Evolutionary conservation across 768 basidiomycete genomes (phyloP), one percentile per base, ranked within the genome.

Genomic region (Neoboletus magnificus): DNA sequence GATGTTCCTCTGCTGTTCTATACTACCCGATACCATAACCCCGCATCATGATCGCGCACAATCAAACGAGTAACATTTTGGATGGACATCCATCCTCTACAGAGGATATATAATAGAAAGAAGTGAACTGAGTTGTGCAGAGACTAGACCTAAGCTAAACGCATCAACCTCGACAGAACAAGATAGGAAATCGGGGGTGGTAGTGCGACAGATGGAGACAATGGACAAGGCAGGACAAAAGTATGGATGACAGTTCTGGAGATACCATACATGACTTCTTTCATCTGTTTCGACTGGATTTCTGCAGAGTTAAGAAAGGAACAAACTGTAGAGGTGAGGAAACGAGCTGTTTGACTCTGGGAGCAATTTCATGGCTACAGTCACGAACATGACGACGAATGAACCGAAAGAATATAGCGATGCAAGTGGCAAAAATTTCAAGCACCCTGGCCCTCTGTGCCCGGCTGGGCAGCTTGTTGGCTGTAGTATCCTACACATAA

Each of bases 401-500:
- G 62, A 54, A 58, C 56, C 52, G 35, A 56, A 55, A 62, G 56
- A 66, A 63, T 62, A 59, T 64, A 59, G 65, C 44, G 57, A 62
- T 61, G 64, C 61, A 68, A 55, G 58, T 48, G 59, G 53, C 59
- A 57, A 58, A 47, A 52, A 58, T 51, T 59, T 66, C 63, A 71
- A 61, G 68, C 71, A 48, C 71, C 71, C 55, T 73, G 72, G 63
- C 87, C 87, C 54, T 79, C 79, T 53, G 77, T 72, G 60, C 81
- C 77, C 52, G 84, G 85, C 67, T 85, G 85, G 43, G 71, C 74
- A 55, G 81, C 78, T 73, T 88, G 87, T 71, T 91, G 91, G 49
- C 83, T 82, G 63, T 93, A 93, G 66, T 93, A 93, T 60, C 89
- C 91, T 92, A 50, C 2, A 48, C 59, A 56, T n/a, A 20, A 64